Evolutionary conservation across 1,284 basidiomycete species (phyloP).

Genomic region (Cutaneotrichosporon dermatis): DNA sequence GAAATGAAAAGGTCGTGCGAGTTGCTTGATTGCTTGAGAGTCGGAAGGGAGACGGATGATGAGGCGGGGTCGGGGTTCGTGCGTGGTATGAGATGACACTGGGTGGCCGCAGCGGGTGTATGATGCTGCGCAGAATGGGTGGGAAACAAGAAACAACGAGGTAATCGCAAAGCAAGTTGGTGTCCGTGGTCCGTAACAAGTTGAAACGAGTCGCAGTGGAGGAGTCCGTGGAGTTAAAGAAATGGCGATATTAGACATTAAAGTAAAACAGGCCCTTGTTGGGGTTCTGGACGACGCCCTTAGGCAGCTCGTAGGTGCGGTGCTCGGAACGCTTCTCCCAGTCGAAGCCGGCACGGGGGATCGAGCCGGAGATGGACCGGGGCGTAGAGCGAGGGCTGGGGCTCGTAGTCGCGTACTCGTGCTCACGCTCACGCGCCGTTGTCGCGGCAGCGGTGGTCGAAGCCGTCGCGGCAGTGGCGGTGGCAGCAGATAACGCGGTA

Average conservation of each 20-base stretch:
- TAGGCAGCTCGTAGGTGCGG: slow-evolving; percentile 41
- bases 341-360: slow-evolving; percentile 32
- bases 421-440: background rate
- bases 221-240: background rate
- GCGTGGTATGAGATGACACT: background rate
- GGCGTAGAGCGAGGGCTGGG: background rate
- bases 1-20: too few species aligned
- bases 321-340: slow-evolving; percentile 28
- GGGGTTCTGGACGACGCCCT: slow-evolving; percentile 34
- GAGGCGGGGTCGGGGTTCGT: background rate
- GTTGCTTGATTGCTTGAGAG: too few species aligned
- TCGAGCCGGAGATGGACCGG: slow-evolving; percentile 3
- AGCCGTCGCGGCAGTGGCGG: slow-evolving; percentile 10
- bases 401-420: background rate
- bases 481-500: background rate
- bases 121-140: too few species aligned
- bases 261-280: slow-evolving; percentile 47
- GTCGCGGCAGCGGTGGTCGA: slow-evolving; percentile 2
- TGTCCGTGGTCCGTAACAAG: too few species aligned
- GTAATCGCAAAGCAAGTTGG: background rate
- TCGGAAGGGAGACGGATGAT: too few species aligned
- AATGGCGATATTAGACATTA: slow-evolving; percentile 13
- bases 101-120: background rate
- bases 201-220: too few species aligned
- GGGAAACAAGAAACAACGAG: background rate